Percentiles rank a stretch among this genome's conserved stretches.
phyloP scores from a whole-genome alignment of 2,329 filamentous ascomycete genomes.

The Xylariales sp. region DNA sequence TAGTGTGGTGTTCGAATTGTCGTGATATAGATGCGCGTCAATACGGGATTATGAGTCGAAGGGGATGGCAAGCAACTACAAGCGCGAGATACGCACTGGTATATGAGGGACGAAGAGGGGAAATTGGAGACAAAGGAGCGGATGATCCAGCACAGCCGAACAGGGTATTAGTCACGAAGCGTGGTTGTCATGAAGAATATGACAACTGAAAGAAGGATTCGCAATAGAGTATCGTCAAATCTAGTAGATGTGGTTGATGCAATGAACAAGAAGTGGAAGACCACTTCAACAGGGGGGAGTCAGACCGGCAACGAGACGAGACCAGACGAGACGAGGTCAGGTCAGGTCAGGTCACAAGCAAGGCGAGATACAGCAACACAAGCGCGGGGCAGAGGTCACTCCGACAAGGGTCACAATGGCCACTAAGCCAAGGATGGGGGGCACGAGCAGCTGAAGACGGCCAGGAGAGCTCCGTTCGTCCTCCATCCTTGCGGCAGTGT shows the following conservation, averaged over 20 bases:
- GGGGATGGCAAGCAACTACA: not conserved
- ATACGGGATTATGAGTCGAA: not conserved
- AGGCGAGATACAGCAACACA: constrained; percentile 3
- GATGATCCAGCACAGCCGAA: constrained; percentile 14
- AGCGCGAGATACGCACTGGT: constrained; percentile 8
- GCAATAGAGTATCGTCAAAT: not conserved
- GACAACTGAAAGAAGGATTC: not conserved
- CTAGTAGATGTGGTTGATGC: not conserved
- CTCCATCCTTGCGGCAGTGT: no score
- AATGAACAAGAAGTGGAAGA: not conserved
- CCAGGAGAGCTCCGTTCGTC: no score
- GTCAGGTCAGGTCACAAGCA: not conserved
- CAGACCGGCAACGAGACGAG: not conserved
- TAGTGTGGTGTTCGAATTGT: not conserved
- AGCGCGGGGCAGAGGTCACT: constrained; percentile 9
- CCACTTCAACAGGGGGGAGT: not conserved
- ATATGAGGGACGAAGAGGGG: constrained; percentile 5
- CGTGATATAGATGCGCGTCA: not conserved
- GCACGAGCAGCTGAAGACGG: not conserved
- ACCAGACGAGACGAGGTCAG: constrained; percentile 5
- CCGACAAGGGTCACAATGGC: constrained; percentile 6
- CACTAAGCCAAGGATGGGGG: constrained; percentile 3
- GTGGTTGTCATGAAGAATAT: not conserved
- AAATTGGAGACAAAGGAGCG: constrained; percentile 12
- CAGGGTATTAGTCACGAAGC: constrained; percentile 1